Base-by-base conservation (phyloP, 2,329 filamentous ascomycete species). In the Epichloe sylvatica region DNA sequence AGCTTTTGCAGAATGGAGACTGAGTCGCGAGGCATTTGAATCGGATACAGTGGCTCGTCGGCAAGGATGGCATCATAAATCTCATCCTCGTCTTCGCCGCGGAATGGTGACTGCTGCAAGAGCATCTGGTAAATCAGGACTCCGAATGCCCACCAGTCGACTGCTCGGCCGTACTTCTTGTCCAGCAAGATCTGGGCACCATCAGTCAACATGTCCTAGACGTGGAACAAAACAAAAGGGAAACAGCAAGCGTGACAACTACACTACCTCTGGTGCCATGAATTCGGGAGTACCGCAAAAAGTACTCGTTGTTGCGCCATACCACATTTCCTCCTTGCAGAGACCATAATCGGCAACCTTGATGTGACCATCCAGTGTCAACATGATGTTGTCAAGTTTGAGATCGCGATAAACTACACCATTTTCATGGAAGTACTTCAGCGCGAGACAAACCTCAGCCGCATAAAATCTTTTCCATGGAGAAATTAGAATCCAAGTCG, bases 291-390 rank as follows among this genome's bases (percentile, higher is more conserved):
- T 98, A 67, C 92, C 92, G 64, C 92, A 98, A 73, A 98, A 98
- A 7, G 92, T 98, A 70, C 90, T 91, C 0, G 92, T 98, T 2
- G 86, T 96, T 50, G 86, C 91, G 41, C 89, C 89, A 64, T 94
- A 98, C 90, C 91, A 98, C 92, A 98, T 98, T 60, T 98, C 90
- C 65, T 98, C 92, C 70, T 98, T 98, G 73, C 94, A 98, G 45
- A 98, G 79, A 79, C 92, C 92, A 65, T 95, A 98, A 76, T 98
- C 92, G 48, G 80, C 92, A 74, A 98, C 89, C 76, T 97, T 97
- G 74, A 98, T 94, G 66, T 98, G 92, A 25, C 92, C 92, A 62
- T 98, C 92, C 43, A 95, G 75, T 1, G 89, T 94, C 61, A 98
- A 74, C 44, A 98, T 77, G 63, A 98, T 98, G 66, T 98, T 83